Base-by-base conservation (phyloP, 2,329 filamentous ascomycete species). In the Aspergillus intermedius region DNA sequence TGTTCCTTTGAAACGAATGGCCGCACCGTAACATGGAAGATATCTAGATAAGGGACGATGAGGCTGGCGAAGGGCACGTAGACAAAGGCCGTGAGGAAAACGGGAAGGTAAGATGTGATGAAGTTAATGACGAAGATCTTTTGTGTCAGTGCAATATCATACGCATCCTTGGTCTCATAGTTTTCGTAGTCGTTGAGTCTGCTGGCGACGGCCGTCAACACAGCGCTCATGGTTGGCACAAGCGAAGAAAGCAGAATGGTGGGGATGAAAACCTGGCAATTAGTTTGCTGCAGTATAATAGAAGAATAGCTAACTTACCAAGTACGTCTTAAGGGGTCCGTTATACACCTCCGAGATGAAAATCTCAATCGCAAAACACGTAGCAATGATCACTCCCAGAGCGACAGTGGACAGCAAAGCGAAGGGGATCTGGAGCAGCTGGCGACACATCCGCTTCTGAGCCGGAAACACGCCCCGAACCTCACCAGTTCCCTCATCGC, bases 51-150 rank as follows among this genome's bases (percentile, higher is more conserved):
- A 0, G 93, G 93, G 0, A 94, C 84, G 17, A 98, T 82, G 28
- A 90, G 70, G 54, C 84, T 83, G 15, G 89, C 91, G 61, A 97
- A 98, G 0, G 91, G 91, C 13, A 95, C 87, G 61, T 97, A 97
- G 54, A 97, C 84, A 60, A 97, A 97, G 1, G 91, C 88, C 0
- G 91, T 96, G 25, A 97, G 78, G 64, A 95, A 85, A 15, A 95
- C 83, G 1, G 89, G 87, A 48, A 95, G 83, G 66, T 96, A 97
- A 0, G 91, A 96, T 5, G 90, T 95, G 68, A 97, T 91, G 70
- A 97, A 96, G 74, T 97, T 95, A 59, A 97, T 81, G n/a, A 97
- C 84, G 61, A 98, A 97, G 45, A 95, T 86, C 74, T 98, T 98
- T 54, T 87, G 86, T 1, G 93, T 89, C 64, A 97, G 78, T 2